Evolutionary conservation across 305 asterid species (phyloP), one percentile per base, ranked within the genome.

Genomic region (Fraxinus dipetala): DNA sequence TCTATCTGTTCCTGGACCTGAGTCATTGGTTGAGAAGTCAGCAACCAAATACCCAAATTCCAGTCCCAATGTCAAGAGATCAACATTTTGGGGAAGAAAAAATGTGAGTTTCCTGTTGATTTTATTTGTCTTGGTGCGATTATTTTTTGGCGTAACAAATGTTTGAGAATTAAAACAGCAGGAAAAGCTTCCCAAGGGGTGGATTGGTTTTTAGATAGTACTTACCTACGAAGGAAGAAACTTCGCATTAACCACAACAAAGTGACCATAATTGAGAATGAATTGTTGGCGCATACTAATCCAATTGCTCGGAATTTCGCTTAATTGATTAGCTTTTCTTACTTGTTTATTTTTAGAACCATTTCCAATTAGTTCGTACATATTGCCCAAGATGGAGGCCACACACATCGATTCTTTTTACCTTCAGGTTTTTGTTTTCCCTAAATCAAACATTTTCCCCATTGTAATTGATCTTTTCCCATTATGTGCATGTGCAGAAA

Each of bases 61-160:
- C 59, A 90, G 85, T 87, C 83, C 65, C 86, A 92, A 84, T 85
- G 85, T 84, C 86, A 93, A 92, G 90, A 92, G 92, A 87, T 90
- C 99, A 61, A 87, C 91, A 70, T 92, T 95, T 84, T 95, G 99
- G 98, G 96, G 97, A 81, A 87, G 93, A 87, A 93, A 89, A 89
- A 94, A 78, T 84, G 99, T 95, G 86, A 93, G 99, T 86, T 83
- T 78, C 79, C 79, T 45, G 22, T 22, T 61, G 59, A 70, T 51
- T 56, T 74, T 83, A 45, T 36, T 24, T 24, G 67, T n/a, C 72
- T 14, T 76, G 43, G 78, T 61, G 72, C 24, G 82, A 54, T 85
- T 74, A 20, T 59, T 24, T 72, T 72, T 56, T 36, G 79, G 5
- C 56, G 59, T 10, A 72, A 59, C 43, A 32, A 77, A 51, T 77